These are phyloP conservation scores for Exophiala oligosperma DNA, from an alignment of 2,329 filamentous ascomycete species.

Conservation along the genomic window DNA sequence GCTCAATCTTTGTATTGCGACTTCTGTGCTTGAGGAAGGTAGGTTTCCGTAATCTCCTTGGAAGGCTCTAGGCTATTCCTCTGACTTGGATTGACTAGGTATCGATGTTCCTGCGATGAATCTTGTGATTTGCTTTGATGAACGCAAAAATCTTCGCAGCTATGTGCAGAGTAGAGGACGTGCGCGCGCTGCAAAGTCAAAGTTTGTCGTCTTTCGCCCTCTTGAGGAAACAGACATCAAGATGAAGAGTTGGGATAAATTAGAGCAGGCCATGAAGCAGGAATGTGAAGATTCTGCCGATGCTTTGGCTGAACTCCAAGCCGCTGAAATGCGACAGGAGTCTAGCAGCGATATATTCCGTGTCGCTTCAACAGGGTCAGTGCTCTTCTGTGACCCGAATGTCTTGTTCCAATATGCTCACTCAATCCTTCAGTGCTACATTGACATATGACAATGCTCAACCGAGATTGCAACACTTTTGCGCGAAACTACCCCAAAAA, in stretches of 20 bases:
- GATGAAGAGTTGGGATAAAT: conserved; percentile 58
- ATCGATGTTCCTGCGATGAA: conserved; percentile 65
- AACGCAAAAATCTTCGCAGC: conserved; percentile 61
- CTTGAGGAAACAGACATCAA: conserved; percentile 33
- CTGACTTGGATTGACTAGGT: conserved; percentile 53
- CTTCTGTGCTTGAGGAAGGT: conserved; percentile 58
- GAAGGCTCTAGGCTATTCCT: conserved; percentile 46
- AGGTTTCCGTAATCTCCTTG: conserved; percentile 32
- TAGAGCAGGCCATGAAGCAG: conserved; percentile 73
- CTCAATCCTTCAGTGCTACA: conserved; percentile 53
- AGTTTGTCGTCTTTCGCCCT: conserved; percentile 53
- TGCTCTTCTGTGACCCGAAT: conserved; percentile 10
- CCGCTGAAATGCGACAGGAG: conserved; percentile 52
- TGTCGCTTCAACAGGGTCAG: conserved; percentile 46
- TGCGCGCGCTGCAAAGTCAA: conserved; percentile 59
- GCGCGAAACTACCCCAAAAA: conserved; percentile 57
- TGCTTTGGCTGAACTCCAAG: conserved; percentile 40
- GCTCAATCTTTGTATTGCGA: conserved; percentile 60
- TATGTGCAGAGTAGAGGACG: conserved; percentile 67
- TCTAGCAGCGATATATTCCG: conserved; percentile 39
- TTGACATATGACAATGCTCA: conserved; percentile 73
- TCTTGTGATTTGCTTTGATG: conserved; percentile 64
- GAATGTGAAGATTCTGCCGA: conserved; percentile 58
- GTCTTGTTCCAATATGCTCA: neutral
- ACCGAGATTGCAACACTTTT: conserved; percentile 81